Percentiles rank a stretch among this genome's conserved stretches.
Evolutionary conservation across 495 filamentous ascomycete genomes (phyloP).

Genomic region (Xeromyces bisporus): DNA sequence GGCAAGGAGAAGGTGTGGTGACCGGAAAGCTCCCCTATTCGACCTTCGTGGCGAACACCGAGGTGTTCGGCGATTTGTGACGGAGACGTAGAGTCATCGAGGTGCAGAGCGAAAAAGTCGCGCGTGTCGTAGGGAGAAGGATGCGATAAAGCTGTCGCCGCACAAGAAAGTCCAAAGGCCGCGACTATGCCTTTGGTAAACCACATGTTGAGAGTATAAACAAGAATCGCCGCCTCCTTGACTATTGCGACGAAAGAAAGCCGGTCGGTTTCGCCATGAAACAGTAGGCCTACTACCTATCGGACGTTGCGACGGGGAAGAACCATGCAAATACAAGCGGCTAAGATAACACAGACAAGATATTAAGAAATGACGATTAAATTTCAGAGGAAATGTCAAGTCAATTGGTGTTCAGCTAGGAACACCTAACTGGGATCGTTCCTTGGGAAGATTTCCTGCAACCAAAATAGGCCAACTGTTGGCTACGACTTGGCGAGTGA

Average conservation of each 20-base stretch:
- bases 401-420: too few species aligned
- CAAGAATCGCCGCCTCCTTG: not conserved
- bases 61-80: slow-evolving; percentile 53
- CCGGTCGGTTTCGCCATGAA: not conserved
- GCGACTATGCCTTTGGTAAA: slow-evolving; percentile 22
- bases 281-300: too few species aligned
- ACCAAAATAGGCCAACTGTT: too few species aligned
- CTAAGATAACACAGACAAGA: slow-evolving; percentile 10
- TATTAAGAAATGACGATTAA: too few species aligned
- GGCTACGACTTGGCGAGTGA: too few species aligned
- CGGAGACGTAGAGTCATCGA: slow-evolving; percentile 48
- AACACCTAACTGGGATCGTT: too few species aligned
- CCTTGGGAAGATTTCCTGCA: too few species aligned
- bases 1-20: slow-evolving; percentile 74
- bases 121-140: slow-evolving; percentile 48
- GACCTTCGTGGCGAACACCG: slow-evolving; percentile 68
- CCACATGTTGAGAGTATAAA: slow-evolving; percentile 16
- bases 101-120: slow-evolving; percentile 83
- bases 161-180: slow-evolving; percentile 18
- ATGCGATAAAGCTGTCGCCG: slow-evolving; percentile 27
- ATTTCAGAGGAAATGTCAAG: too few species aligned
- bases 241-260: not conserved
- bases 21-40: slow-evolving; percentile 58
- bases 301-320: too few species aligned
- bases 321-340: slow-evolving; percentile 1